These are phyloP conservation scores for Phialocephala sp. DNA, from an alignment of 2,329 filamentous ascomycete species.

Conservation along the genomic window DNA sequence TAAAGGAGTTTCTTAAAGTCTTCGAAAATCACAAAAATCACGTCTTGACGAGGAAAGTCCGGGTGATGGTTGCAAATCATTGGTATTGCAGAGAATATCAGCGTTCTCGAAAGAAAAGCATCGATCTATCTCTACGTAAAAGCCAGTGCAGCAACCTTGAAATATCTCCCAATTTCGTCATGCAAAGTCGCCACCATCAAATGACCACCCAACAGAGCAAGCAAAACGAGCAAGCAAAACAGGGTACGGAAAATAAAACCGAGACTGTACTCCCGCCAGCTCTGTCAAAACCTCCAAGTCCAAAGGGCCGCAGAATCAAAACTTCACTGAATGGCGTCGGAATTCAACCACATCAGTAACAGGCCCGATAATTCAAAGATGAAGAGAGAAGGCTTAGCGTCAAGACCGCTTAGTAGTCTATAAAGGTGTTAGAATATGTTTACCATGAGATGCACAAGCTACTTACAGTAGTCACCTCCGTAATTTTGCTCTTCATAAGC, in stretches of 20 bases:
- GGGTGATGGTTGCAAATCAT: not conserved
- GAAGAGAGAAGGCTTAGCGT: not conserved
- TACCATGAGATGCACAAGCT: not conserved
- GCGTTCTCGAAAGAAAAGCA: not conserved
- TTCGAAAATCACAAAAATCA: not conserved
- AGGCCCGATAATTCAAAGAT: not conserved
- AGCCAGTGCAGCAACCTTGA: not conserved
- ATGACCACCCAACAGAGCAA: not conserved
- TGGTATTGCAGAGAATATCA: slow-evolving; percentile 1
- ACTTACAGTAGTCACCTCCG: not conserved
- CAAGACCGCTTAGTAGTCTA: not conserved
- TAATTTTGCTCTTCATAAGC: not conserved
- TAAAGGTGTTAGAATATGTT: not conserved
- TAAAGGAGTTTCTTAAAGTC: no score
- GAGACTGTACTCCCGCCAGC: not conserved
- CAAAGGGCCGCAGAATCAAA: not conserved
- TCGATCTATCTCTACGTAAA: not conserved
- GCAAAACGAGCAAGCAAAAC: slow-evolving; percentile 7
- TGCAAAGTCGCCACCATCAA: not conserved
- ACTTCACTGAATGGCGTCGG: not conserved
- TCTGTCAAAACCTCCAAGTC: not conserved
- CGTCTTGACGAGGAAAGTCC: not conserved
- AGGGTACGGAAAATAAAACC: not conserved
- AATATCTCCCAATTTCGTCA: not conserved
- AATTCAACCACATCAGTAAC: not conserved